Percentiles rank a stretch among this genome's conserved stretches.
These are phyloP conservation scores for Termitomyces sp. DNA, from an alignment of 768 basidiomycete genomes.

Conservation along the genomic window DNA sequence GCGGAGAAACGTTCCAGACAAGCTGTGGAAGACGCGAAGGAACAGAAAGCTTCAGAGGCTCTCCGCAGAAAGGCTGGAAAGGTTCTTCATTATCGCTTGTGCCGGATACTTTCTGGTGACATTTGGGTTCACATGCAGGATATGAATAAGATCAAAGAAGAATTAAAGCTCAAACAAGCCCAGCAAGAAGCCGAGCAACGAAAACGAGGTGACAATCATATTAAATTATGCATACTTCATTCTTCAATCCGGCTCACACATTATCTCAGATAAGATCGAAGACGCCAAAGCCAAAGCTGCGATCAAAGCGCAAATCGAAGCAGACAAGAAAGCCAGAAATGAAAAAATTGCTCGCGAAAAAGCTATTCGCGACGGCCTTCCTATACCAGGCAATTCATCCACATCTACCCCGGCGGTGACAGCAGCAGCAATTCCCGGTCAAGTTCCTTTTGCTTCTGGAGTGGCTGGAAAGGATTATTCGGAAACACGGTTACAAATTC, in stretches of 20 bases:
- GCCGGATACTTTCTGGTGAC: not conserved
- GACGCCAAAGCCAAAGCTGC: conserved; percentile 84
- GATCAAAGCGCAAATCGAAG: conserved; percentile 91
- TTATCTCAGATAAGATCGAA: conserved; percentile 74
- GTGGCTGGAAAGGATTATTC: conserved; percentile 71
- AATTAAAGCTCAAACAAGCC: conserved; percentile 71
- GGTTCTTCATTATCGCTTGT: conserved; percentile 27
- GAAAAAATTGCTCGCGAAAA: conserved; percentile 89
- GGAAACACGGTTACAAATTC: conserved; percentile 87
- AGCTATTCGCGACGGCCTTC: conserved; percentile 76
- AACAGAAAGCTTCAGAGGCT: conserved; percentile 66
- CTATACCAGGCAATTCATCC: conserved; percentile 26
- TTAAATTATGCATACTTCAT: not conserved
- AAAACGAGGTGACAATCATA: conserved; percentile 52
- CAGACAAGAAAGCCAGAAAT: conserved; percentile 84
- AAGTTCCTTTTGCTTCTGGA: conserved; percentile 31
- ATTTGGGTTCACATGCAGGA: conserved; percentile 43
- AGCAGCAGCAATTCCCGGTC: conserved; percentile 20
- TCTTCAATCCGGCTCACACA: not conserved
- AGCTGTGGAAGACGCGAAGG: conserved; percentile 66
- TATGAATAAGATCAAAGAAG: conserved; percentile 65
- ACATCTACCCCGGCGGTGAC: conserved; percentile 18
- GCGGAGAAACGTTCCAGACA: conserved; percentile 72
- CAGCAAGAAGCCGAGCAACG: conserved; percentile 80
- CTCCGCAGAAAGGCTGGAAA: conserved; percentile 84